phyloP scores from a whole-genome alignment of 345 rosid genomes.

The Bruguiera sexangula region DNA sequence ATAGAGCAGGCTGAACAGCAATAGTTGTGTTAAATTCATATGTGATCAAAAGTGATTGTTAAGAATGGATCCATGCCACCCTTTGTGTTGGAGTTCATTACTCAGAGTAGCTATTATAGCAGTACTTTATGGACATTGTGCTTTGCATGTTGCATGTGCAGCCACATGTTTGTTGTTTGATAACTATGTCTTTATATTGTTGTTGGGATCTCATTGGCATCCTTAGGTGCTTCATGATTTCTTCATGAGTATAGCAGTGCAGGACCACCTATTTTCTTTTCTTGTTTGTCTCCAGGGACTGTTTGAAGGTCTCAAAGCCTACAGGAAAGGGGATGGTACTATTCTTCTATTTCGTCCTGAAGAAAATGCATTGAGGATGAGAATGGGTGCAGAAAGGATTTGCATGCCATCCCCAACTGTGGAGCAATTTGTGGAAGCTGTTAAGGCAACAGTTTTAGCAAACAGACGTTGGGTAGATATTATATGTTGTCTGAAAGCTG shows the following conservation, averaged over 20 bases:
- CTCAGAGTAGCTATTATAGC: no score
- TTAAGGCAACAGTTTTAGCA: slow-evolving; percentile 76
- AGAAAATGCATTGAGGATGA: slow-evolving; percentile 86
- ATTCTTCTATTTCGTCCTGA: slow-evolving; percentile 86
- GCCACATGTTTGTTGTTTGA: no score
- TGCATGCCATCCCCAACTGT: slow-evolving; percentile 91
- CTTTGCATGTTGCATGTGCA: no score
- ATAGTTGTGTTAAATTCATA: no score
- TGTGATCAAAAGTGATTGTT: background rate
- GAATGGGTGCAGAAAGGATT: slow-evolving; percentile 84
- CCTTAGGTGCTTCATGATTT: no score
- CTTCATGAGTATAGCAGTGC: background rate
- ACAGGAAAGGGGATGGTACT: slow-evolving; percentile 63
- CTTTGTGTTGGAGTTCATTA: background rate
- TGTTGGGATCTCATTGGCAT: no score
- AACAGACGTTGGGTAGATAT: slow-evolving; percentile 85
- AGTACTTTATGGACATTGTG: no score
- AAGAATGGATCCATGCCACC: background rate
- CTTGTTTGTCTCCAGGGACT: slow-evolving; percentile 51
- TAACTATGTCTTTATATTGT: no score
- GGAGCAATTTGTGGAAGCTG: slow-evolving; percentile 88
- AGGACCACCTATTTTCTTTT: background rate
- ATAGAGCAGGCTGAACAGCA: no score
- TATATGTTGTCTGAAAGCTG: background rate
- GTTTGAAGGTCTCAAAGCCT: slow-evolving; percentile 95